phyloP scores from a whole-genome alignment of 2,329 filamentous ascomycete genomes.

The Fusarium redolens region DNA sequence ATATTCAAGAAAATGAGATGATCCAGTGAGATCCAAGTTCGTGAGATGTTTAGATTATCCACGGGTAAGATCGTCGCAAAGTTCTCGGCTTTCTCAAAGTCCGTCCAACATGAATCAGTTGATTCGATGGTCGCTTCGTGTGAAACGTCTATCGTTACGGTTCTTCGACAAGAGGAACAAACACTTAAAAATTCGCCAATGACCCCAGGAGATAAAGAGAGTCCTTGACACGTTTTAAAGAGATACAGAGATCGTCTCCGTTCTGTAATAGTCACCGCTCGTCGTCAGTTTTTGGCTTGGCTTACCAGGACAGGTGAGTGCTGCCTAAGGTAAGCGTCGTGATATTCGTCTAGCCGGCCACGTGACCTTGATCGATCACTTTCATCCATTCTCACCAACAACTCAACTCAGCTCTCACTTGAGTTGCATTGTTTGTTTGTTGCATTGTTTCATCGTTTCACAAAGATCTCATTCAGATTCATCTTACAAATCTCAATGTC shows the following conservation, averaged over 20 bases:
- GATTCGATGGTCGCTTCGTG: slow-evolving; percentile 1
- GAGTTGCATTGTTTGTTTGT: neutral
- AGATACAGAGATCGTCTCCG: slow-evolving; percentile 9
- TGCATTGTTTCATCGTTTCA: neutral
- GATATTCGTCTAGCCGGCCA: slow-evolving; percentile 30
- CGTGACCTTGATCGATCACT: slow-evolving; percentile 25
- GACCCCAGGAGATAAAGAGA: neutral
- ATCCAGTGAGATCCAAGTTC: neutral
- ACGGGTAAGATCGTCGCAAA: neutral
- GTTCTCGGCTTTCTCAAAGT: slow-evolving; percentile 31
- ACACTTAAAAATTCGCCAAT: neutral
- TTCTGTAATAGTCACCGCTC: slow-evolving; percentile 20
- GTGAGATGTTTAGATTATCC: neutral
- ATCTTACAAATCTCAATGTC: neutral
- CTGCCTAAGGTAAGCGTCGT: slow-evolving; percentile 44
- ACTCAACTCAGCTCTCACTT: neutral
- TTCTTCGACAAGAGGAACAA: slow-evolving; percentile 2
- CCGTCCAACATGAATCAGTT: slow-evolving; percentile 10
- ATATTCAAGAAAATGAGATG: neutral
- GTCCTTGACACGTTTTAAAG: slow-evolving; percentile 8
- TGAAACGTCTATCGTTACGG: slow-evolving; percentile 33
- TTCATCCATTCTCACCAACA: neutral
- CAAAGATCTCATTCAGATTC: neutral
- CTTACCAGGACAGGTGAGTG: slow-evolving; percentile 38
- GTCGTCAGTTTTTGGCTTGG: slow-evolving; percentile 38